A percentile compares a stretch with the other conserved stretches of the same genome.
phyloP scores from a whole-genome alignment of 106 monocot genomes.

The Dendrobium officinale region DNA sequence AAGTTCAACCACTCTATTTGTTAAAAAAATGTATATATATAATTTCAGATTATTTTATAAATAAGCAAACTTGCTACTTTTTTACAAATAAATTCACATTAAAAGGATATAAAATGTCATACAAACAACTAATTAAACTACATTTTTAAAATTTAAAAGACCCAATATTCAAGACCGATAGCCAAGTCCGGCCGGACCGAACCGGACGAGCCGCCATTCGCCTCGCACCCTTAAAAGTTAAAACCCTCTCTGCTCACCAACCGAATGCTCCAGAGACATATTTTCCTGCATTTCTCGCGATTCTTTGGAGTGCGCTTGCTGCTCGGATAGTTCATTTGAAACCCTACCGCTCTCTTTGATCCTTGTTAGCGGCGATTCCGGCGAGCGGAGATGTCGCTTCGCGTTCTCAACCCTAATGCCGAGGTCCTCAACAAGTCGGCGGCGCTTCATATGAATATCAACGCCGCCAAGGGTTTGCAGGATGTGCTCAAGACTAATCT shows the following conservation, averaged over 20 bases:
- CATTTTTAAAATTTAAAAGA: too few relatives aligned
- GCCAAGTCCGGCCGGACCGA: too few relatives aligned
- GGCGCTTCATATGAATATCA: slow-evolving; percentile 96
- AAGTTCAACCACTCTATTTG: too few relatives aligned
- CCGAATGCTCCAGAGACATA: background rate
- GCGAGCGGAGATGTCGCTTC: slow-evolving; percentile 59
- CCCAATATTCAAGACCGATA: too few relatives aligned
- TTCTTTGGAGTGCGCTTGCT: too few relatives aligned
- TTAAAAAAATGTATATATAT: too few relatives aligned
- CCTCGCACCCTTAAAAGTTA: background rate
- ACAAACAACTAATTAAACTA: too few relatives aligned
- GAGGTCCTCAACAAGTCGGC: slow-evolving; percentile 95
- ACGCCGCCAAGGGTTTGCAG: slow-evolving; percentile 92
- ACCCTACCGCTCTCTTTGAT: background rate
- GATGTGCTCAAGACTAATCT: slow-evolving; percentile 96
- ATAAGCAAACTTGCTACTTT: too few relatives aligned
- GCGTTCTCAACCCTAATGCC: slow-evolving; percentile 83
- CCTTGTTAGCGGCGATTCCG: background rate
- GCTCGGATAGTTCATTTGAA: background rate
- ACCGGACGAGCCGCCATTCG: too few relatives aligned
- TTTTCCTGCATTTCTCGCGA: background rate
- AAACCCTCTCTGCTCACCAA: background rate
- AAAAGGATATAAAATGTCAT: too few relatives aligned
- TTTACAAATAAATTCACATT: too few relatives aligned
- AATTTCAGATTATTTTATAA: too few relatives aligned